Conservation (phyloP, 495 filamentous ascomycete species). For the Xylaria bambusicola region DNA sequence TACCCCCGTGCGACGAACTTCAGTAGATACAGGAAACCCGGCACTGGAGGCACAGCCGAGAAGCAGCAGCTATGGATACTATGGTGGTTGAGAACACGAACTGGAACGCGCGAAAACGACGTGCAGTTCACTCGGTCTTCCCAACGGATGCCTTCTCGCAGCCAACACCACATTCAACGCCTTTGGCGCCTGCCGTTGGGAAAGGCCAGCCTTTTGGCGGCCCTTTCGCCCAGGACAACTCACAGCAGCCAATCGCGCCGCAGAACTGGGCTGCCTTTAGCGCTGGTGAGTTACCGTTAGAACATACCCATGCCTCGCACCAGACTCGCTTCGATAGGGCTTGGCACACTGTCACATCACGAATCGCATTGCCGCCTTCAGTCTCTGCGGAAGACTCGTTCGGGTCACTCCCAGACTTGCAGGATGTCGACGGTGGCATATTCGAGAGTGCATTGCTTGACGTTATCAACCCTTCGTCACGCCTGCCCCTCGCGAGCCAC, state of each 20-base stretch:
- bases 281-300: slow-evolving; percentile 15
- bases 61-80: neutral
- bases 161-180: slow-evolving; percentile 46
- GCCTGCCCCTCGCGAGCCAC: slow-evolving; percentile 45
- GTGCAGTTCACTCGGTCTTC: slow-evolving; percentile 57
- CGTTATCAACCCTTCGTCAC: slow-evolving; percentile 38
- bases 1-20: too few relatives aligned
- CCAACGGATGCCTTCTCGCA: slow-evolving; percentile 42
- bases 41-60: neutral
- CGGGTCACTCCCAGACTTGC: slow-evolving; percentile 45
- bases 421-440: slow-evolving; percentile 34
- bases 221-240: slow-evolving; percentile 22
- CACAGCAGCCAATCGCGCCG: slow-evolving; percentile 4
- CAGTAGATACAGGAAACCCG: too few relatives aligned
- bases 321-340: slow-evolving; percentile 66
- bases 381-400: slow-evolving; percentile 46
- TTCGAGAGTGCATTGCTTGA: slow-evolving; percentile 49
- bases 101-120: slow-evolving; percentile 44
- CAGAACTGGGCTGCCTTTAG: slow-evolving; percentile 18
- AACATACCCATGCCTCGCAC: slow-evolving; percentile 42
- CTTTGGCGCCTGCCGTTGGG: slow-evolving; percentile 35
- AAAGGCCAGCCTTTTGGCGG: slow-evolving; percentile 44
- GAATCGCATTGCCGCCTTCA: slow-evolving; percentile 58
- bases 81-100: slow-evolving; percentile 29
- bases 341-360: slow-evolving; percentile 67